These are phyloP conservation scores for Fusarium sp. DNA, from an alignment of 2,329 filamentous ascomycete species.

Conservation along the genomic window DNA sequence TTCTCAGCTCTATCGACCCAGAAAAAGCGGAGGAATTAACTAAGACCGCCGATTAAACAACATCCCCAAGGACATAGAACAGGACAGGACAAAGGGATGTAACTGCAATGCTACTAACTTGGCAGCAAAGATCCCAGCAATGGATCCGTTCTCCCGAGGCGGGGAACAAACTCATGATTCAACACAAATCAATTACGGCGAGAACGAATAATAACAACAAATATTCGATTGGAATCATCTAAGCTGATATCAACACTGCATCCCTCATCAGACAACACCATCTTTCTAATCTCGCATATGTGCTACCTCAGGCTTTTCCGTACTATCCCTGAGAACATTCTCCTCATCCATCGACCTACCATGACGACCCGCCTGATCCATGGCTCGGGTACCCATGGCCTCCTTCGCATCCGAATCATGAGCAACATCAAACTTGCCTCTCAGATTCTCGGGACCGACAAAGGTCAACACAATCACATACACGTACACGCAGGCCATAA, in stretches of 20 bases:
- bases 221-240: background rate
- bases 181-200: background rate
- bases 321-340: constrained; percentile 11
- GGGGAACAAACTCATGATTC: background rate
- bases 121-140: background rate
- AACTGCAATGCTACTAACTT: background rate
- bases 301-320: constrained; percentile 24
- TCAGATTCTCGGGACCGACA: constrained; percentile 68
- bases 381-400: constrained; percentile 55
- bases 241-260: background rate
- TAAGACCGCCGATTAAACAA: constrained; percentile 16
- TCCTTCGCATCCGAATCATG: constrained; percentile 62
- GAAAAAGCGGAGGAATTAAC: constrained; percentile 25
- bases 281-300: constrained; percentile 15
- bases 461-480: constrained; percentile 72
- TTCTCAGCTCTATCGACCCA: background rate
- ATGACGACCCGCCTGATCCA: constrained; percentile 33
- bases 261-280: background rate
- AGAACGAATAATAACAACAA: background rate
- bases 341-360: constrained; percentile 36
- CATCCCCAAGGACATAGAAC: background rate
- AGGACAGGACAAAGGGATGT: background rate
- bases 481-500: constrained; percentile 84
- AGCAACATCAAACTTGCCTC: constrained; percentile 62
- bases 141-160: constrained; percentile 12